Evolutionary conservation across 202 grass and related monocot genomes (phyloP).

Genomic region (Digitaria exilis): DNA sequence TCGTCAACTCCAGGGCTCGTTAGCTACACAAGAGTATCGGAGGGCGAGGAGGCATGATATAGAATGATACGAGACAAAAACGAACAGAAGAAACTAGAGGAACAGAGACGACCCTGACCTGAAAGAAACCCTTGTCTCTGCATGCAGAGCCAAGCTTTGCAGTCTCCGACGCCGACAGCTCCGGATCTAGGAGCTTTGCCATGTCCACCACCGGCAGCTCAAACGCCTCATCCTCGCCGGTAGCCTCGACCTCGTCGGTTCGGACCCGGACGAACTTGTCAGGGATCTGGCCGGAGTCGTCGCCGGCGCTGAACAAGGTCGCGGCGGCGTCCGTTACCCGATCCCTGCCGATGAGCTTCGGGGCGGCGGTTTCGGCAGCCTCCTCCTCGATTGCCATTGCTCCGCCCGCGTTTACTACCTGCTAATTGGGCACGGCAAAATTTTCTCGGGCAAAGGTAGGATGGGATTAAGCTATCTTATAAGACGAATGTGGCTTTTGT

Average conservation of each 20-base stretch:
- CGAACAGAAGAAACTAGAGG: too few relatives aligned
- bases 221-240: neutral
- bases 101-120: neutral
- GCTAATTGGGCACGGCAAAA: too few relatives aligned
- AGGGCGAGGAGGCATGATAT: too few relatives aligned
- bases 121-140: neutral
- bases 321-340: slow-evolving; percentile 2
- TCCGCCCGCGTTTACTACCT: too few relatives aligned
- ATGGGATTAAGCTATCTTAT: too few relatives aligned
- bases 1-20: slow-evolving; percentile 23
- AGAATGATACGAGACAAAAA: too few relatives aligned
- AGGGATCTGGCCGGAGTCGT: slow-evolving; percentile 9
- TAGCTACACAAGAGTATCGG: too few relatives aligned
- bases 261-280: slow-evolving; percentile 39
- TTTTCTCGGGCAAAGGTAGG: too few relatives aligned
- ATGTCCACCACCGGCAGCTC: slow-evolving; percentile 38
- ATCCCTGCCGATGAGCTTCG: neutral
- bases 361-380: too few relatives aligned
- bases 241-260: neutral
- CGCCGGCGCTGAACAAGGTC: neutral
- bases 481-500: too few relatives aligned
- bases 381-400: too few relatives aligned
- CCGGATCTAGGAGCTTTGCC: slow-evolving; percentile 25
- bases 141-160: slow-evolving; percentile 44
- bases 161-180: neutral